Base-by-base conservation (phyloP, 768 basidiomycete genomes). In the Saitozyma podzolica region DNA sequence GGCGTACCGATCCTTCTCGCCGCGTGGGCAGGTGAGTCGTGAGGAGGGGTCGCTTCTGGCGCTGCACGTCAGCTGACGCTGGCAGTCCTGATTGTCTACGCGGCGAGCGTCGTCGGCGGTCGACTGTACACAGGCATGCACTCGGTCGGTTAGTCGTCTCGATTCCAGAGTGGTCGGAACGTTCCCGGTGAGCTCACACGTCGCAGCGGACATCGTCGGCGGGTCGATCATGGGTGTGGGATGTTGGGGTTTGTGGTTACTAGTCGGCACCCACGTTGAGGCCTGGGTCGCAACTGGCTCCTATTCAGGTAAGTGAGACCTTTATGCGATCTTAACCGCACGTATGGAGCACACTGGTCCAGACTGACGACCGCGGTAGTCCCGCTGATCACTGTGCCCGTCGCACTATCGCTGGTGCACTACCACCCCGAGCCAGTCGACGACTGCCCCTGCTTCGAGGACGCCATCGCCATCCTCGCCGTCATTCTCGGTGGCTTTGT, bases 391-490 rank as follows among this genome's bases (percentile, higher is more conserved):
- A 51, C 70, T 11, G 63, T 76, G 4, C 58, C 70, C 59, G 39
- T 89, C n/a, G 86, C 85, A 60, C 80, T 92, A 13, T 81, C 90
- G 6, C 80, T 89, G 17, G 88, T 94, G n/a, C 88, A 92, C 73
- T 86, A 90, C 64, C 92, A 94, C 73, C 92, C 94, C 0, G 89
- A 94, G 68, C 95, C 95, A 0, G 90, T 95, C 9, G 94, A 98
- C 61, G 92, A 95, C 71, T 97, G 95, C 68, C 95, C 95, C 2
- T 97, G 95, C 80, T 99, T 96, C 79, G 95, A 96, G 75, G 95
- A 98, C 73, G 91, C 94, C 3, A 94, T 97, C 55, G 92, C 95
- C 0, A 89, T 93, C 41, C 81, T 89, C n/a, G 88, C 90, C 29
- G 92, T 92, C 48, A 83, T 90, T 16, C 82, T 89, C 42, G 95